Base-by-base conservation (phyloP, 228 moss, liverwort and hornwort species). In the Sphagnum fallax region DNA sequence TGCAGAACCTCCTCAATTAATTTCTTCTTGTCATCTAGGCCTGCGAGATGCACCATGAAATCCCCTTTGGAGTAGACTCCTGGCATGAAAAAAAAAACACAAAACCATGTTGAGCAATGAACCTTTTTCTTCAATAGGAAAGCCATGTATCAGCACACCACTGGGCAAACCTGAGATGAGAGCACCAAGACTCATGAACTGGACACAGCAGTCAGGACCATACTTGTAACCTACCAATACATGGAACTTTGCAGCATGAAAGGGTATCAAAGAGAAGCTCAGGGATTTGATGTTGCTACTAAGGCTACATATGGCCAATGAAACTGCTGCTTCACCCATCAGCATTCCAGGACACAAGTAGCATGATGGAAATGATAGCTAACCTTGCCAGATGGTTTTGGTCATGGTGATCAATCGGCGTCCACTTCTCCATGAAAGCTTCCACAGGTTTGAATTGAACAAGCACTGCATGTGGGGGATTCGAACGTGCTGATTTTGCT, bases 31-130 rank as follows among this genome's bases (percentile, higher is more conserved):
- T 94, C 90, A 76, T 98, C 90, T 53, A 98, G 74, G 9, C 98
- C 98, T 51, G 98, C 98, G 53, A 98, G 74, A 72, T 98, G 98
- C 60, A 98, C 92, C 98, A 98, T 98, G 65, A 98, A 98, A 70
- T 98, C 98, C 73, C 98, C 94, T 63, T 77, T 87, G 47, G 98
- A 89, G 77, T 98, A 98, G 10, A 98, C 98, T 76, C 98, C 98
- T 98, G 85, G 75, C 75, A 61, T 59, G 16, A 63, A 67, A 70
- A 65, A 61, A 62, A 50, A 50, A 51, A 8, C 5, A 52, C 2
- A 8, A 4, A 18, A 58, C 32, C 32, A 32, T 32, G 32, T 32
- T 32, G 32, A 32, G 32, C 32, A 32, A 32, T 32, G 32, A 1
- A 32, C 32, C 32, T 32, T 3, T 32, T 32, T 32, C 32, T 32